Evolutionary conservation across 805 yeast species (phyloP).

Genomic region (Hagleromyces aurorensis): DNA sequence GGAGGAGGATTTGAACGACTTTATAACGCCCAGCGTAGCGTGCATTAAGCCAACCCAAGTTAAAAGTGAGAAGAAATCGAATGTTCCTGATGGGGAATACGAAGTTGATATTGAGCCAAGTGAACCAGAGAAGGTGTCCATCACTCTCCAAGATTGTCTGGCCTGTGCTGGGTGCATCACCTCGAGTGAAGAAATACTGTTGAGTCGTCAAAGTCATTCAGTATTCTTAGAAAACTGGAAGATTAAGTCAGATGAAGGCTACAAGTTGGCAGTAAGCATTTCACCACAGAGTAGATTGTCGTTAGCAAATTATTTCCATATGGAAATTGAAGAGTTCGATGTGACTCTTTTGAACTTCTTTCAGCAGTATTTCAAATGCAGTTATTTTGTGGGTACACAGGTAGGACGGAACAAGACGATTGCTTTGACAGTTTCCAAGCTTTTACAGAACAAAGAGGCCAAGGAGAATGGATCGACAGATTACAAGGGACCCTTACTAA

Average conservation of each 20-base stretch:
- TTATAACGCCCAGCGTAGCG: constrained; percentile 88
- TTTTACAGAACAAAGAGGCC: constrained; percentile 7
- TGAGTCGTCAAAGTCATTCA: constrained; percentile 82
- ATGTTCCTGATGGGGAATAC: constrained; percentile 42
- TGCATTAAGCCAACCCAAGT: constrained; percentile 77
- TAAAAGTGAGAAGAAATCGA: constrained; percentile 10
- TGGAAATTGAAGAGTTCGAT: constrained; percentile 53
- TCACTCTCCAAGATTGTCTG: constrained; percentile 83
- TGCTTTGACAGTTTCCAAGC: constrained; percentile 32
- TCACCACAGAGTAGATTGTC: constrained; percentile 85
- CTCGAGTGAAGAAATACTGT: constrained; percentile 89
- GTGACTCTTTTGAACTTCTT: constrained; percentile 51
- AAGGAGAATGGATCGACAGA: constrained; percentile 5
- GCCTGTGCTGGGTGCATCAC: constrained; percentile 98
- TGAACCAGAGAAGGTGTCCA: constrained; percentile 69
- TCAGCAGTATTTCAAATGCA: constrained; percentile 49
- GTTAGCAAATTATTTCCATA: constrained; percentile 54
- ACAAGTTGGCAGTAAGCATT: constrained; percentile 56
- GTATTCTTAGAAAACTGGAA: constrained; percentile 59
- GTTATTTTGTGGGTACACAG: constrained; percentile 75
- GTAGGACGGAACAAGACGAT: constrained; percentile 68
- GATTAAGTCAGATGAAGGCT: constrained; percentile 19
- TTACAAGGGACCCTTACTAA: constrained; percentile 46
- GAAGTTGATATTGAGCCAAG: constrained; percentile 61
- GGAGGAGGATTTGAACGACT: constrained; percentile 88